phyloP scores from a whole-genome alignment of 1,284 basidiomycete genomes.

The Laetiporus sulphureus region DNA sequence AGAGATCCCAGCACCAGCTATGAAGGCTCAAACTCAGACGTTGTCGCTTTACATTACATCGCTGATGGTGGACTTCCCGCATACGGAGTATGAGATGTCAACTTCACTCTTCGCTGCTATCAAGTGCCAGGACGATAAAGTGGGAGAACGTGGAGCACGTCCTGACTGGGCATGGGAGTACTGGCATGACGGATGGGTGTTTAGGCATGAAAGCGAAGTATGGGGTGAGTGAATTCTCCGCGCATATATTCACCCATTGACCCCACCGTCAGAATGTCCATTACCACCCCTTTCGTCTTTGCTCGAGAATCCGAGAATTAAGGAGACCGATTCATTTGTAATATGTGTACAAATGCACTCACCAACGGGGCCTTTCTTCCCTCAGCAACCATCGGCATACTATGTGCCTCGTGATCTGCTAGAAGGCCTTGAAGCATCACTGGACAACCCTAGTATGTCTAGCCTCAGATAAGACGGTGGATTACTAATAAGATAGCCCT shows the following conservation, averaged over 20 bases:
- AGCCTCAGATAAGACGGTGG: too few species aligned
- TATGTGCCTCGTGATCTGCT: conserved; percentile 58
- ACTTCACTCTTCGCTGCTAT: conserved; percentile 70
- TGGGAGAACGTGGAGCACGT: conserved; percentile 56
- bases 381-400: conserved; percentile 58
- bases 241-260: background rate
- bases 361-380: conserved; percentile 56
- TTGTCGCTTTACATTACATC: conserved; percentile 65
- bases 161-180: conserved; percentile 71
- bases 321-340: conserved; percentile 57
- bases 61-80: conserved; percentile 52
- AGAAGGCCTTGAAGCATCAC: conserved; percentile 53
- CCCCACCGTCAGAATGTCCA: conserved; percentile 42
- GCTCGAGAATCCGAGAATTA: conserved; percentile 51
- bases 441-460: conserved; percentile 59
- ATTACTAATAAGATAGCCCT: conserved; percentile 6
- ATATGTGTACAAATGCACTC: conserved; percentile 67
- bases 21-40: conserved; percentile 24
- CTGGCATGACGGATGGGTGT: conserved; percentile 60
- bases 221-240: conserved; percentile 41
- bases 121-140: conserved; percentile 55
- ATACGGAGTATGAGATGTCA: conserved; percentile 51
- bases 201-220: conserved; percentile 63
- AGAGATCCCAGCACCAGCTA: conserved; percentile 13
- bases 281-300: conserved; percentile 59